These are phyloP conservation scores for Eucalyptus pauciflora DNA, from an alignment of 345 rosid genomes.

Conservation along the genomic window DNA sequence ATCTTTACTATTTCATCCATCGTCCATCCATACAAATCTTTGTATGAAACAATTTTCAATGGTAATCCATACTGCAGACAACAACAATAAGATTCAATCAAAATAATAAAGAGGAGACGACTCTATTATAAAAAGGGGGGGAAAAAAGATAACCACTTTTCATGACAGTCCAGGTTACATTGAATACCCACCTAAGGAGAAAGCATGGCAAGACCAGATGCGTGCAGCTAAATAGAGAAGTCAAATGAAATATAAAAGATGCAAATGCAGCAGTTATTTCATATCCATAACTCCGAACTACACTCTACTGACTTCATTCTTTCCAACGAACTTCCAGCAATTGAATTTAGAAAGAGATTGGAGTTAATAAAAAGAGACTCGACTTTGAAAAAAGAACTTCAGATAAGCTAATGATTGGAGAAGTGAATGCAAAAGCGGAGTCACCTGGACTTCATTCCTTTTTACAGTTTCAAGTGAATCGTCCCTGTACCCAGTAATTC, in stretches of 20 bases:
- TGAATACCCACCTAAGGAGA: neutral
- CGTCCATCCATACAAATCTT: constrained; percentile 98
- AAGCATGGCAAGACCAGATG: neutral
- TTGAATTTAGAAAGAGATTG: neutral
- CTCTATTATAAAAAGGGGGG: neutral
- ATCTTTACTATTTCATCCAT: constrained; percentile 97
- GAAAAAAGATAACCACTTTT: neutral
- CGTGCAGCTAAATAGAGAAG: neutral
- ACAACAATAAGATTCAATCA: neutral
- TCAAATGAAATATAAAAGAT: neutral
- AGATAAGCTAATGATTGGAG: neutral
- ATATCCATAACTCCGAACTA: neutral
- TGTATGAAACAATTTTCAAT: constrained; percentile 79
- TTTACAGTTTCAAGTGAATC: constrained; percentile 94
- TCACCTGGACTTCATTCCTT: constrained; percentile 80
- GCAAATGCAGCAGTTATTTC: neutral
- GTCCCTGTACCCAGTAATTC: constrained; percentile 86
- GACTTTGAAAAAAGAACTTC: neutral
- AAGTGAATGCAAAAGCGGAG: neutral
- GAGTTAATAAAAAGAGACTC: neutral
- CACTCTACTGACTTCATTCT: neutral
- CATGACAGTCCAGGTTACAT: neutral
- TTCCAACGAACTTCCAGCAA: neutral
- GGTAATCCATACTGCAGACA: constrained; percentile 71
- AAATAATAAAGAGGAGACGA: neutral